Evolutionary conservation across 1,139 yeast genomes (phyloP).

Genomic region (Debaryomyces nepalensis): DNA sequence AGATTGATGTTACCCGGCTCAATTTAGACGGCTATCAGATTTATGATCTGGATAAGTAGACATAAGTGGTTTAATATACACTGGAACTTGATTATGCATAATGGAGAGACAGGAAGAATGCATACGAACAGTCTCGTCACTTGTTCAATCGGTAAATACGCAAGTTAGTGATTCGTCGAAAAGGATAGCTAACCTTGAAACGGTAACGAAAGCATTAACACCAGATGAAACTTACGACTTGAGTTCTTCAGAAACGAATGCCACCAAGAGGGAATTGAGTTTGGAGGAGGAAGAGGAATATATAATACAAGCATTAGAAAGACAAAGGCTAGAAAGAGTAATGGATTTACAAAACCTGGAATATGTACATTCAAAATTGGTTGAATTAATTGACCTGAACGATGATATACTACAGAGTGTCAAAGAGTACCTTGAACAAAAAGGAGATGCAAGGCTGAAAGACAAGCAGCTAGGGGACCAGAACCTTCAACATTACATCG

Average conservation of each 20-base stretch:
- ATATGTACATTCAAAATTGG: slow-evolving; percentile 36
- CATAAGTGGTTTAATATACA: too few relatives aligned
- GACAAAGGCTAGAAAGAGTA: slow-evolving; percentile 39
- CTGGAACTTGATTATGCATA: neutral
- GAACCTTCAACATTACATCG: slow-evolving; percentile 21
- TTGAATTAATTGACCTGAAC: slow-evolving; percentile 43
- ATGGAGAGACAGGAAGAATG: slow-evolving; percentile 32
- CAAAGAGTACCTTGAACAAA: slow-evolving; percentile 39
- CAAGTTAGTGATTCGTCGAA: slow-evolving; percentile 29
- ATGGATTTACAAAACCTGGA: slow-evolving; percentile 53
- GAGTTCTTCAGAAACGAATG: neutral
- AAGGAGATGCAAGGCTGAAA: slow-evolving; percentile 22
- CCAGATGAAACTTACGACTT: slow-evolving; percentile 22
- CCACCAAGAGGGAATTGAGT: neutral
- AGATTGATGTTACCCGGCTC: slow-evolving; percentile 9
- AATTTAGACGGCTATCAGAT: neutral
- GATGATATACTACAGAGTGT: slow-evolving; percentile 45
- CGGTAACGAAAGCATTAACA: slow-evolving; percentile 27
- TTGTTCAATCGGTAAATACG: slow-evolving; percentile 26
- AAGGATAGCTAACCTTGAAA: slow-evolving; percentile 26
- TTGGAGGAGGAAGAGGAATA: slow-evolving; percentile 17
- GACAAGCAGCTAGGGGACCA: slow-evolving; percentile 17
- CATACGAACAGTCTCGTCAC: slow-evolving; percentile 24
- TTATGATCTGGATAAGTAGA: slow-evolving; percentile 11
- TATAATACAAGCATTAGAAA: slow-evolving; percentile 32